These are phyloP conservation scores for Pholiota molesta DNA, from an alignment of 768 basidiomycete species.

Conservation along the genomic window DNA sequence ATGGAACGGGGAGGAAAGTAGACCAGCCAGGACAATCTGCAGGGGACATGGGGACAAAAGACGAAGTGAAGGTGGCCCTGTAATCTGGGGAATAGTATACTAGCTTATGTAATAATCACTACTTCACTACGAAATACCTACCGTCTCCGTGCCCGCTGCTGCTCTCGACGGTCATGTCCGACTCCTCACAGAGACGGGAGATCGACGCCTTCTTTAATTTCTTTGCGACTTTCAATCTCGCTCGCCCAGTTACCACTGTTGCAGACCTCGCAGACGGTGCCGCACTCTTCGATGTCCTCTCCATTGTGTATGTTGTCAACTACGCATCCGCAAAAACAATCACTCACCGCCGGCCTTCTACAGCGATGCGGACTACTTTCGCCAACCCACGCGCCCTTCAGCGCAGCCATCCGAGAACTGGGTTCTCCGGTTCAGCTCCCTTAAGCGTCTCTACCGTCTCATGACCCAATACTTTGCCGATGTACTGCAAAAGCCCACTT, in stretches of 20 bases:
- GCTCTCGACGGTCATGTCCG: slow-evolving; percentile 31
- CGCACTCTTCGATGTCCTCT: slow-evolving; percentile 74
- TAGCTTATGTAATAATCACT: slow-evolving; percentile 10
- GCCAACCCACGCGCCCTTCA: slow-evolving; percentile 57
- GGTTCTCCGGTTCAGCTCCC: slow-evolving; percentile 81
- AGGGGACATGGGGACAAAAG: slow-evolving; percentile 15
- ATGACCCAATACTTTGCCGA: slow-evolving; percentile 90
- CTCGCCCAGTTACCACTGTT: slow-evolving; percentile 60
- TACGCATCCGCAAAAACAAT: neutral
- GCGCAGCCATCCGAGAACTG: slow-evolving; percentile 81
- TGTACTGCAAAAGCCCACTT: slow-evolving; percentile 78
- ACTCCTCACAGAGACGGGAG: slow-evolving; percentile 54
- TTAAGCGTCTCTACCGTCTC: slow-evolving; percentile 85
- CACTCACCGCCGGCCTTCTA: slow-evolving; percentile 1
- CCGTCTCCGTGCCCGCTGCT: neutral
- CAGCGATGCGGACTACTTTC: slow-evolving; percentile 84
- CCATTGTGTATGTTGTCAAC: slow-evolving; percentile 61
- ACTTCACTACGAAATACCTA: neutral
- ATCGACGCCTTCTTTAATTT: slow-evolving; percentile 83
- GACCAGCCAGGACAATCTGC: slow-evolving; percentile 19
- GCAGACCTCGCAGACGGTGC: slow-evolving; percentile 82
- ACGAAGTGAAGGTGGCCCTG: slow-evolving; percentile 25
- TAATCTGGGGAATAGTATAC: slow-evolving; percentile 1
- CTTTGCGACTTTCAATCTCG: slow-evolving; percentile 72
- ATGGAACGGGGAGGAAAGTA: slow-evolving; percentile 17